Percentiles rank a stretch among this genome's conserved stretches.
phyloP scores from a whole-genome alignment of 441 rosid genomes.

The Rhodomyrtus psidioides region DNA sequence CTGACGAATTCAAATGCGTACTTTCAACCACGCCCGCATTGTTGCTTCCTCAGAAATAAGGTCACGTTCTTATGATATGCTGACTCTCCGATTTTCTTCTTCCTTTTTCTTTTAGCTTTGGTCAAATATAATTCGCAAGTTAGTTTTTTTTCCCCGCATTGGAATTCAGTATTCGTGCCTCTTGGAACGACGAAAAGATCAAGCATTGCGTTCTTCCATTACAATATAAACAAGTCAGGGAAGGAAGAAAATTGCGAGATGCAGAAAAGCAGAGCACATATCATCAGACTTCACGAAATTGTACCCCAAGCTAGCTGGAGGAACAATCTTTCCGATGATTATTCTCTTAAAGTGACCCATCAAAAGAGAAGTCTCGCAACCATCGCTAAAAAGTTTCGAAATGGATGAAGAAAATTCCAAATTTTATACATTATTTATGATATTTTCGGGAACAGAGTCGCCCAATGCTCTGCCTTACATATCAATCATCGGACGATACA shows the following conservation, averaged over 20 bases:
- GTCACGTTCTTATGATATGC: neutral
- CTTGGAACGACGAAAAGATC: neutral
- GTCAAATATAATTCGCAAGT: neutral
- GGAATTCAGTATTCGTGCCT: neutral
- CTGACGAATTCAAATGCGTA: neutral
- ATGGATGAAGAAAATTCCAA: neutral
- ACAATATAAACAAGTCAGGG: neutral
- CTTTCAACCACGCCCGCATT: neutral
- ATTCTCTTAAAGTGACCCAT: neutral
- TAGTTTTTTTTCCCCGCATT: neutral
- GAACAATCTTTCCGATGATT: neutral
- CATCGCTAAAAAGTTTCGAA: neutral
- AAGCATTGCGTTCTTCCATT: neutral
- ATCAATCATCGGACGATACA: neutral
- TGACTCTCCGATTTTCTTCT: neutral
- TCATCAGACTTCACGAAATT: neutral
- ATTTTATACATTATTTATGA: neutral
- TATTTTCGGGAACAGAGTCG: neutral
- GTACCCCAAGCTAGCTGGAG: neutral
- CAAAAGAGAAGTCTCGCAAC: neutral
- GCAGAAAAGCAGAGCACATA: neutral
- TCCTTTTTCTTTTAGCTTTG: neutral
- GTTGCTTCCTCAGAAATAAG: neutral
- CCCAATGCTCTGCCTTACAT: neutral
- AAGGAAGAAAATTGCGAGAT: neutral